Conservation (phyloP, 2,329 filamentous ascomycete genomes). For the Pseudocercospora vitis region DNA sequence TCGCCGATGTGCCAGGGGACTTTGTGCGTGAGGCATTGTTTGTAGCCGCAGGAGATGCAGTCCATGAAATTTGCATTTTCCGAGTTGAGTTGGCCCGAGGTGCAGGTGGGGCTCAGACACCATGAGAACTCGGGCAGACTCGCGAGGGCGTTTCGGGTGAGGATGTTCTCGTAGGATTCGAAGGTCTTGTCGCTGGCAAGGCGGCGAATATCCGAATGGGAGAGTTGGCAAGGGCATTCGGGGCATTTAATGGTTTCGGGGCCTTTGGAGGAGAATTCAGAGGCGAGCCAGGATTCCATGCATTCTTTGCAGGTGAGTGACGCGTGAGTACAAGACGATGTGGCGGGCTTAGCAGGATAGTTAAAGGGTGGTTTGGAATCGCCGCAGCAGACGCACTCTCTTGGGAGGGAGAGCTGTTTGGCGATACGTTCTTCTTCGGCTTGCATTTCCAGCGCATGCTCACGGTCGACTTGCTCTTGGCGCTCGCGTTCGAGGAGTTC, state of each 20-base stretch:
- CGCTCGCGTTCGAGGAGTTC: constrained; percentile 7
- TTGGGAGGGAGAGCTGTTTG: constrained; percentile 15
- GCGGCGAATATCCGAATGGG: constrained; percentile 48
- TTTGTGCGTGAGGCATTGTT: constrained; percentile 41
- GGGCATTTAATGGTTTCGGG: constrained; percentile 56
- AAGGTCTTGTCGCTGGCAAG: constrained; percentile 50
- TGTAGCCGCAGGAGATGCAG: constrained; percentile 40
- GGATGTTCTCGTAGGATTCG: constrained; percentile 49
- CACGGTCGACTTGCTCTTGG: constrained; percentile 16
- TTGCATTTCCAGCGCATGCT: constrained; percentile 11
- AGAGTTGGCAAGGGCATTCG: constrained; percentile 49
- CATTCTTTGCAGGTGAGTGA: constrained; percentile 41
- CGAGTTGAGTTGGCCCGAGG: constrained; percentile 54
- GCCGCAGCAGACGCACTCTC: constrained; percentile 41
- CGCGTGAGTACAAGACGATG: constrained; percentile 38
- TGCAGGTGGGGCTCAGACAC: constrained; percentile 54
- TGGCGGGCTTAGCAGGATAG: constrained; percentile 39
- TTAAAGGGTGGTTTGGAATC: constrained; percentile 34
- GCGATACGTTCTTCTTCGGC: neutral
- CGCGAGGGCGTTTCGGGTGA: constrained; percentile 47
- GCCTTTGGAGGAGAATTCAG: constrained; percentile 39
- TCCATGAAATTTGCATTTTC: constrained; percentile 44
- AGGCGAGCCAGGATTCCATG: constrained; percentile 42
- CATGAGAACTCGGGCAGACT: constrained; percentile 52
- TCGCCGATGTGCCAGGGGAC: constrained; percentile 42